Base-by-base conservation (phyloP, 192 early-diverging fungal genomes). In the Haplosporangium gracile region DNA sequence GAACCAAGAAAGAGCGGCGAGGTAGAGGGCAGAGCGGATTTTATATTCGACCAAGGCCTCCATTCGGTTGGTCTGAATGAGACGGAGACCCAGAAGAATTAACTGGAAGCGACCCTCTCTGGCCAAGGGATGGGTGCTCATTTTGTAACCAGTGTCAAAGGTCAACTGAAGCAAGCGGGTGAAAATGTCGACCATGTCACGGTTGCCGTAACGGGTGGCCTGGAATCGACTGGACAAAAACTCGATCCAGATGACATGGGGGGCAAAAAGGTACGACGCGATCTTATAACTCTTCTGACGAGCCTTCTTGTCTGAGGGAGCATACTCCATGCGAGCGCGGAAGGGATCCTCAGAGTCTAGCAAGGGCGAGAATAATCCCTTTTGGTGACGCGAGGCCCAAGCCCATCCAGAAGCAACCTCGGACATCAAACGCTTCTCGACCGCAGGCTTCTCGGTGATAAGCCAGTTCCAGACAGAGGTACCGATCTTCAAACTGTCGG, bases 381-480 rank as follows among this genome's bases (percentile, higher is more conserved):
- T 94, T 71, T 93, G 91, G 68, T 96, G 91, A 72, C 93, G 89
- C 24, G 94, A 91, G 63, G 94, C 93, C 91, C 94, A 96, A 60
- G 93, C 93, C 98, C 98, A 99, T 13, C 94, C 93, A 22, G 92
- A 87, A 8, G 96, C 90, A 74, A 99, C 92, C 74, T 98, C 95
- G 13, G 93, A 91, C 93, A 99, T 95, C 60, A 99, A 91, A 36
- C 95, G 89, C 5, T 93, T 92, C 75, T 95, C 95, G 22, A 94
- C 82, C 4, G 92, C 93, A 29, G 96, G 91, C 49, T 94, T 92
- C 68, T 96, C 93, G 20, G 94, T 93, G 68, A 98, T 93, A 51
- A 99, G 88, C 93, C 94, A 96, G 53, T 93, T 97, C 97, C 97
- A 99, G n/a, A 96, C 93, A 8, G 94, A 91, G 2, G 94, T 91